Base-by-base conservation (phyloP, 805 yeast species). In the Pichia manshurica region DNA sequence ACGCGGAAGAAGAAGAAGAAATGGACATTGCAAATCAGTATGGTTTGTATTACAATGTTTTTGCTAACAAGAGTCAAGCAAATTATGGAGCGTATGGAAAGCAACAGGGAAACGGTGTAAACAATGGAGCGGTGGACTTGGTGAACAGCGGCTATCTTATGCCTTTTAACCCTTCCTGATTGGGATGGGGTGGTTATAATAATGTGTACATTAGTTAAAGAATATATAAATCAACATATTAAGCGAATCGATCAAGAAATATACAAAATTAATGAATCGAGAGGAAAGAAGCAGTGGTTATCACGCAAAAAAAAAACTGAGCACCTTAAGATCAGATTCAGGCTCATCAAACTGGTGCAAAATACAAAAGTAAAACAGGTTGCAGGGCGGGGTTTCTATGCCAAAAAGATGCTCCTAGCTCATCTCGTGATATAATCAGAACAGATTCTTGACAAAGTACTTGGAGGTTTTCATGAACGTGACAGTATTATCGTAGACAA, bases 401-500 rank as follows among this genome's bases (percentile, higher is more conserved):
- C n/a, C n/a, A n/a, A n/a, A n/a, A n/a, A n/a, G n/a, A n/a, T n/a
- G n/a, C n/a, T n/a, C n/a, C n/a, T n/a, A n/a, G n/a, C 29, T 25
- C 12, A 23, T 3, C 9, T 10, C 13, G 37, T 15, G 37, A 9
- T n/a, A 8, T n/a, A 36, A 17, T 36, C 20, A 47, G 10, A 21
- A 42, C 12, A 34, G 31, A 17, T 43, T 45, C 28, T 52, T 47
- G 12, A 46, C 79, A 64, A 90, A 93, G 66, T 83, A 87, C 17
- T 78, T 75, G 1, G 96, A 85, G 6, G 82, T 72, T 37, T 82
- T 78, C 71, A 88, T 75, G 54, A 79, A 71, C 3, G 85, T 83
- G 10, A 84, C 82, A 19, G 84, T 70, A 47, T 78, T 75, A 60
- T 89, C 96, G 54, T 83, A 81, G 2, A 84, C 68, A 64, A 81